Conservation (phyloP, 1,284 basidiomycete species). For the Agroathelia rolfsii region DNA sequence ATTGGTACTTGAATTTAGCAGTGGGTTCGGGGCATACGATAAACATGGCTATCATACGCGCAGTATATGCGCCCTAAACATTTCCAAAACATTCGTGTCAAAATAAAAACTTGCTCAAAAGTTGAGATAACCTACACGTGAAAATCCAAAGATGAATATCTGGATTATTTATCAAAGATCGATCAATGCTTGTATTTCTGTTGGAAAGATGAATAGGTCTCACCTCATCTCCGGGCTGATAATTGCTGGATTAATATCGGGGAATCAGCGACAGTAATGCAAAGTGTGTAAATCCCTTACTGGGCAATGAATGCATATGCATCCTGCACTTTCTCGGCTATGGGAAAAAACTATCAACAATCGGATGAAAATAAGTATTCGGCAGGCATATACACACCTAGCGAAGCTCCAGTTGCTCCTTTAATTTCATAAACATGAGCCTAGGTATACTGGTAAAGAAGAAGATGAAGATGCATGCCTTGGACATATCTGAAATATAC, state of each 20-base stretch:
- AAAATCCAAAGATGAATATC: conserved; percentile 73
- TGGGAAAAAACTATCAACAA: conserved; percentile 8
- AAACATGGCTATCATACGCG: conserved; percentile 57
- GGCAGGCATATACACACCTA: conserved; percentile 40
- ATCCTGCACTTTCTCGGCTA: conserved; percentile 64
- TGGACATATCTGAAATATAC: no score
- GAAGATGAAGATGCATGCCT: conserved; percentile 21
- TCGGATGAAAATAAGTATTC: not conserved
- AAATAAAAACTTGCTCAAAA: conserved; percentile 1
- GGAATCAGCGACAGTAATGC: conserved; percentile 3
- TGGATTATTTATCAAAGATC: conserved; percentile 18
- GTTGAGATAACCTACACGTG: conserved; percentile 45
- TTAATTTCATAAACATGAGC: conserved; percentile 1
- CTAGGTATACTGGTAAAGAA: conserved; percentile 3
- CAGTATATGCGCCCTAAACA: conserved; percentile 57
- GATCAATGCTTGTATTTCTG: conserved; percentile 3
- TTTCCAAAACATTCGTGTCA: conserved; percentile 8
- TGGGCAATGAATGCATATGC: conserved; percentile 67
- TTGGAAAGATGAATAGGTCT: conserved; percentile 2
- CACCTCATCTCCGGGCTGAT: conserved; percentile 60
- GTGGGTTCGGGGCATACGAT: conserved; percentile 30
- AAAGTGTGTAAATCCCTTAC: conserved; percentile 29
- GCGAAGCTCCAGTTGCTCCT: conserved; percentile 50
- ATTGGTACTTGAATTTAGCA: not conserved
- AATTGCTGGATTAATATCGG: conserved; percentile 36